Base-by-base conservation (phyloP, 345 rosid genomes). In the Gossypium arboreum region DNA sequence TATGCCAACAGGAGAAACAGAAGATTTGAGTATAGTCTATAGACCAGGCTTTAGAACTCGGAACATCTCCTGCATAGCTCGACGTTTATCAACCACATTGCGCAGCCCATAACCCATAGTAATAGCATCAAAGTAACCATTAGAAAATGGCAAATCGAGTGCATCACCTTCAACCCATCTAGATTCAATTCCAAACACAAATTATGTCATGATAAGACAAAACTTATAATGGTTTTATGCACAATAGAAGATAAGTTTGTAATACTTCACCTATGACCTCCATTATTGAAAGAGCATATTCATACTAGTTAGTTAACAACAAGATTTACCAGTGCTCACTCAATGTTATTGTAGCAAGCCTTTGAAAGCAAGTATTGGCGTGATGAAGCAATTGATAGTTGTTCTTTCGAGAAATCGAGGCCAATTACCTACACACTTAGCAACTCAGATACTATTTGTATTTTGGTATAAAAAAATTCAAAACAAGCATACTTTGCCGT, bases 91-190 rank as follows among this genome's bases (percentile, higher is more conserved):
- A 17, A 90, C 76, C 77, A 90, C 89, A 73, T 95, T 91, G 63
- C 97, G 76, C 11, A 95, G 84, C 71, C 97, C 98, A 79, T 91
- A 95, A 74, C 97, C 96, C 87, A 95, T 85, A 2, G 99, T 90
- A 51, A 92, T 86, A 45, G 93, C 97, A 82, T 93, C 91, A 74
- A 93, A 93, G 73, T 66, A 61, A 77, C 89, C 79, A 77, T 90
- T 89, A 67, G 85, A 75, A 84, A 88, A 91, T 1, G 94, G 97
- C 83, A 95, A 84, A 76, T 87, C 84, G 24, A 88, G 84, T 11
- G 94, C 94, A 79, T 93, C 92, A 45, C 94, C 98, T 87, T 89
- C 90, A 70, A 91, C 79, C 97, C 94, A 95, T 81, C 98, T 87
- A 45, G 25, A 76, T 47, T 25, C 68, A 76, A 68, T 68, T 45